Evolutionary conservation across 2,329 filamentous ascomycete genomes (phyloP).

Genomic region (Penicillium sp.): DNA sequence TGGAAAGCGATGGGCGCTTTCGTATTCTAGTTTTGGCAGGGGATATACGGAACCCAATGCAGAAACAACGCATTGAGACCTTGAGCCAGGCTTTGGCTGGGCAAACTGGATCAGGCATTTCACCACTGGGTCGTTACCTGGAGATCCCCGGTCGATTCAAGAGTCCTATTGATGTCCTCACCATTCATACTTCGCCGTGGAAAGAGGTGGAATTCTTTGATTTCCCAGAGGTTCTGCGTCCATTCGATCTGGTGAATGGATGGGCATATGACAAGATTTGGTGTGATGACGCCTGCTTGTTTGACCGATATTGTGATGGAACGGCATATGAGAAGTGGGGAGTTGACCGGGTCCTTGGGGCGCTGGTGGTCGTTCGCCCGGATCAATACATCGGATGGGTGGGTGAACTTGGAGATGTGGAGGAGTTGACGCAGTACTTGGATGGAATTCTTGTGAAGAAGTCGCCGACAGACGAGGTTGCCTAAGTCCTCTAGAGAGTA

Average conservation of each 20-base stretch:
- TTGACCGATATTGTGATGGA: constrained; percentile 28
- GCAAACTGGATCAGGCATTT: constrained; percentile 2
- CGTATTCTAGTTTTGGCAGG: constrained; percentile 58
- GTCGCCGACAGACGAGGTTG: background rate
- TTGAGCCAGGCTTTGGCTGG: constrained; percentile 49
- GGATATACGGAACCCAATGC: constrained; percentile 49
- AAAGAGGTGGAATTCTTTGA: constrained; percentile 52
- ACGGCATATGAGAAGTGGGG: constrained; percentile 30
- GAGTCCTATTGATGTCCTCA: constrained; percentile 59
- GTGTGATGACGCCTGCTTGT: constrained; percentile 48
- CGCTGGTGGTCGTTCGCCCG: constrained; percentile 25
- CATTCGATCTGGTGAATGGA: constrained; percentile 49
- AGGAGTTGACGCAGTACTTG: constrained; percentile 24
- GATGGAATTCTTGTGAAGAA: constrained; percentile 21
- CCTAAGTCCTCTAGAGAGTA: background rate
- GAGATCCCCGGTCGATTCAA: constrained; percentile 42
- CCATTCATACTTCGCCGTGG: constrained; percentile 58
- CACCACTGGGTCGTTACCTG: constrained; percentile 48
- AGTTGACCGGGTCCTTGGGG: constrained; percentile 25
- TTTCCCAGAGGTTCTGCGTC: constrained; percentile 51
- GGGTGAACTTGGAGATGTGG: constrained; percentile 27
- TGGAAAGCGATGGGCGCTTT: constrained; percentile 39
- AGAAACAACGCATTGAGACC: constrained; percentile 47
- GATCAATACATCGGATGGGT: constrained; percentile 34
- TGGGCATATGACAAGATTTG: constrained; percentile 61